Percentiles rank a stretch among this genome's conserved stretches.
Conservation (phyloP, 345 rosid species). For the Citrus cavaleriei region DNA sequence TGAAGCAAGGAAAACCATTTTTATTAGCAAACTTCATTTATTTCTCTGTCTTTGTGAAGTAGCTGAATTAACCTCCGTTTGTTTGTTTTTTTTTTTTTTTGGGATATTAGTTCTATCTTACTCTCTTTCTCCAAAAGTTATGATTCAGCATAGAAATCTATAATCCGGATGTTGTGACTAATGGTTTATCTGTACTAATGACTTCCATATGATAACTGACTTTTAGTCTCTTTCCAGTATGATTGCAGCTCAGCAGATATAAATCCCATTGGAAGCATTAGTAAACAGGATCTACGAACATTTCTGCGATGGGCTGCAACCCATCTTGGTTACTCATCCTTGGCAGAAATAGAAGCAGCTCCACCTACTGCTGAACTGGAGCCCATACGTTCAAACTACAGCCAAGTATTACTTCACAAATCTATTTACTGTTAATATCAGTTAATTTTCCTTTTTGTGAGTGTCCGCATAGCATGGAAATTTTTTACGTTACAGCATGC, state of each 20-base stretch:
- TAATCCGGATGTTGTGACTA: neutral
- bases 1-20: neutral
- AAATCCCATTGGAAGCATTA: constrained; percentile 94
- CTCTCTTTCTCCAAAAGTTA: no score
- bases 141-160: neutral
- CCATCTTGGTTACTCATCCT: constrained; percentile 80
- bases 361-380: constrained; percentile 98
- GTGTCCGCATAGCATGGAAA: neutral
- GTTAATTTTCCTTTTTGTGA: neutral
- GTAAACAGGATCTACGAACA: constrained; percentile 78
- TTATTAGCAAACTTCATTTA: neutral
- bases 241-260: constrained; percentile 96
- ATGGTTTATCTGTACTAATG: neutral
- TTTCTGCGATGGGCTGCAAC: constrained; percentile 90
- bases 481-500: neutral
- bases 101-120: neutral
- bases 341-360: constrained; percentile 91
- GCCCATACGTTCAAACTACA: constrained; percentile 86
- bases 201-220: neutral
- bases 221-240: constrained; percentile 51
- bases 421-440: neutral
- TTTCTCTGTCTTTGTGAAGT: neutral
- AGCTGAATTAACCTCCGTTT: neutral
- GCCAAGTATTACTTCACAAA: constrained; percentile 49
- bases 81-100: neutral